Conservation (phyloP, 148 eudicot species). For the Camellia japonica region DNA sequence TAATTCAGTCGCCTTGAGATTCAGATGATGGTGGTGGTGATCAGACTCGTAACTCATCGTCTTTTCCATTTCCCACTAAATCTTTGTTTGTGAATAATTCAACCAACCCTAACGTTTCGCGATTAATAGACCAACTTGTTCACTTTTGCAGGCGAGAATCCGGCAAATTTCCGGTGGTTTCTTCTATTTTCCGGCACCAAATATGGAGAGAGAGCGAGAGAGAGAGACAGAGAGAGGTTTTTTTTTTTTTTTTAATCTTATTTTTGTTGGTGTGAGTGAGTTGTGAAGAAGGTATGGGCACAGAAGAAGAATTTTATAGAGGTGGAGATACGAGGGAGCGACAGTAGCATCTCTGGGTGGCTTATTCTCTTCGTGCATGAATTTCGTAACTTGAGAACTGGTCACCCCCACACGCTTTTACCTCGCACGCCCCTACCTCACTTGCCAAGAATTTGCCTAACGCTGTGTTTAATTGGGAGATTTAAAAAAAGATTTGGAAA, state of each 20-base stretch:
- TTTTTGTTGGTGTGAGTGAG: neutral
- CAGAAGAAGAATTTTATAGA: constrained; percentile 27
- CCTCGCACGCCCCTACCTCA: neutral
- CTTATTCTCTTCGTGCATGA: constrained; percentile 36
- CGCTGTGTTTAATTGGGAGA: too few relatives aligned
- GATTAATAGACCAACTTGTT: too few relatives aligned
- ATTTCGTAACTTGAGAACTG: neutral
- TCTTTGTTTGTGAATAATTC: neutral
- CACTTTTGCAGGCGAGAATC: neutral
- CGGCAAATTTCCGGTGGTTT: constrained; percentile 10
- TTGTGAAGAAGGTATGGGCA: neutral
- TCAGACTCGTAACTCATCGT: constrained; percentile 16
- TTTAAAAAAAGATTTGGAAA: too few relatives aligned
- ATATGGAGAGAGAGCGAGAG: too few relatives aligned
- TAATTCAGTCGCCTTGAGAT: constrained; percentile 45
- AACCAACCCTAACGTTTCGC: neutral
- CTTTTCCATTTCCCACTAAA: constrained; percentile 23
- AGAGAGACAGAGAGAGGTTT: neutral
- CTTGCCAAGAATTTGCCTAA: neutral
- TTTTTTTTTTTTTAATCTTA: neutral
- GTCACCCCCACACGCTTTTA: constrained; percentile 4
- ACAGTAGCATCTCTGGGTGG: constrained; percentile 6
- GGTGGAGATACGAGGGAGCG: constrained; percentile 11
- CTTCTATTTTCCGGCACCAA: neutral
- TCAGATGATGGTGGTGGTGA: constrained; percentile 13